These are phyloP conservation scores for Hypoxylon sp. DNA, from an alignment of 2,329 filamentous ascomycete genomes.

Conservation along the genomic window DNA sequence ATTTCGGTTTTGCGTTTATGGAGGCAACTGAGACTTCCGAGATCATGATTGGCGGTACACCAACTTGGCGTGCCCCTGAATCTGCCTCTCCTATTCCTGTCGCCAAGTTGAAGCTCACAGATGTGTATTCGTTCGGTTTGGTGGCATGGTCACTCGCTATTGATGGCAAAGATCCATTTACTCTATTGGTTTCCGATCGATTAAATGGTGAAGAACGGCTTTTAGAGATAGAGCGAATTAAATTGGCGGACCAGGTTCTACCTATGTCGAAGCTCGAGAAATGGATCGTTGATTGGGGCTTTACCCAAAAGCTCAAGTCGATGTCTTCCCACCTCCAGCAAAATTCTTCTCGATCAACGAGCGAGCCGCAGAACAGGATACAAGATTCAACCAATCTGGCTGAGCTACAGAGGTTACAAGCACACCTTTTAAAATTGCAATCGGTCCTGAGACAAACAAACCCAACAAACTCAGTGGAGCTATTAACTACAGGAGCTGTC, in stretches of 20 bases:
- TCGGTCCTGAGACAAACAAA: neutral
- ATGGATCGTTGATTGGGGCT: constrained; percentile 9
- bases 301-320: neutral
- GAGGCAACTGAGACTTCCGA: neutral
- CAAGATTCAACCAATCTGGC: neutral
- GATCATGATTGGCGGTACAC: constrained; percentile 7
- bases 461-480: neutral
- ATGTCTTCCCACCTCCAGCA: neutral
- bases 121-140: constrained; percentile 8
- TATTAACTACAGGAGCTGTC: neutral
- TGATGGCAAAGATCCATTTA: constrained; percentile 9
- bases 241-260: constrained; percentile 1
- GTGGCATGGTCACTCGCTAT: constrained; percentile 13
- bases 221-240: constrained; percentile 2
- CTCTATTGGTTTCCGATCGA: neutral
- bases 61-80: constrained; percentile 9
- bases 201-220: neutral
- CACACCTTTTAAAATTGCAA: neutral
- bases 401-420: constrained; percentile 1
- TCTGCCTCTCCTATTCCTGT: constrained; percentile 3
- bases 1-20: constrained; percentile 7
- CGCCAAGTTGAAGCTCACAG: neutral
- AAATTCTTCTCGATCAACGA: neutral
- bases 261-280: constrained; percentile 11
- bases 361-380: neutral